Base-by-base conservation (phyloP, 495 filamentous ascomycete species). In the Podospora comata region DNA sequence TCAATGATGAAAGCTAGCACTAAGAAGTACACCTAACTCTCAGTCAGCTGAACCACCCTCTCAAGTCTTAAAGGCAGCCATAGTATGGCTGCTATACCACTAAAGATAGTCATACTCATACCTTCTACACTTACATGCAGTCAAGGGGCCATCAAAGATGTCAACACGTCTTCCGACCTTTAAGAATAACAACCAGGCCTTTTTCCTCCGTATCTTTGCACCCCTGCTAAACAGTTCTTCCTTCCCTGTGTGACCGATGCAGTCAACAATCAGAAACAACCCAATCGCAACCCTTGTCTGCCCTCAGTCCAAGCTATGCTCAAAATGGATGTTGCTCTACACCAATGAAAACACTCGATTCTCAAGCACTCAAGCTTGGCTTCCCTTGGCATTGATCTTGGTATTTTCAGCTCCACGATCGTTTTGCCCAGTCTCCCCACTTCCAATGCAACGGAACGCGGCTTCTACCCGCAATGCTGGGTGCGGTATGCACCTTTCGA, bases 281-380 rank as follows among this genome's bases (percentile, higher is more conserved):
- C 39, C 9, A 48, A 48, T 48, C 5, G 9, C 39, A 48, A 13
- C 39, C 39, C 39, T 48, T 48, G 39, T 48, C 39, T 48, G 39
- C 15, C 15, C 39, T 6, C 39, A 48, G 74, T 20, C 0, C 13
- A 9, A 19, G 30, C 61, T 32, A 63, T 44, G 19, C 61, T 32
- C 61, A 44, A 44, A 63, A 23, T 18, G 61, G 61, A 28, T 5
- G 53, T 63, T 32, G 61, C 61, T 63, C 61, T 53, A 63, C 7
- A 63, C 61, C 61, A 63, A 63, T 63, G 1, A 30, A 7, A 32
- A 27, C 3, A 5, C 30, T 15, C 0, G 30, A 48, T 32, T 5
- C 18, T 44, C 6, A 23, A 16, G 5, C 59, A 16, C 59, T 26
- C 16, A 23, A 61, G 26, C 59, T 61, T 61, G 59, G 59, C 59